Evolutionary conservation across 805 yeast species (phyloP).

Genomic region (Blastobotrys chiropterorum): DNA sequence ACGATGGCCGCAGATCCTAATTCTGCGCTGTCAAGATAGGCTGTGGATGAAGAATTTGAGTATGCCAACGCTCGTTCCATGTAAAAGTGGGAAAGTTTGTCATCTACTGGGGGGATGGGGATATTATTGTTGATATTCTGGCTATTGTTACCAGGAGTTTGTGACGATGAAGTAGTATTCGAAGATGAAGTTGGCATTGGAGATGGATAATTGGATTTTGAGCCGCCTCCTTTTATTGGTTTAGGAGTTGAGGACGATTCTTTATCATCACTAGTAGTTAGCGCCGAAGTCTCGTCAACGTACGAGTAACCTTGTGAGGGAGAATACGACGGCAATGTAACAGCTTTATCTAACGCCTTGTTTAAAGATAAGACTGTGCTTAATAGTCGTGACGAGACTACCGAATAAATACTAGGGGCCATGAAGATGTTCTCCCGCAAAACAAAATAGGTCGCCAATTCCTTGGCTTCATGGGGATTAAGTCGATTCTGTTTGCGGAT

Average conservation of each 20-base stretch:
- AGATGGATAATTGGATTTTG: not conserved
- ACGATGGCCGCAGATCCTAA: not conserved
- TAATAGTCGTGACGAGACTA: constrained; percentile 64
- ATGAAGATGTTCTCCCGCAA: constrained; percentile 90
- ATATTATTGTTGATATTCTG: constrained; percentile 3
- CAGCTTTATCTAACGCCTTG: constrained; percentile 43
- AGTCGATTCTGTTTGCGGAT: constrained; percentile 72
- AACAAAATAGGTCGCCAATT: constrained; percentile 75
- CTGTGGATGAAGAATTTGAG: constrained; percentile 9
- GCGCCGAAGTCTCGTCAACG: constrained; percentile 21
- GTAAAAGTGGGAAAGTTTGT: not conserved
- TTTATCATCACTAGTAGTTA: constrained; percentile 8
- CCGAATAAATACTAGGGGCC: constrained; percentile 72
- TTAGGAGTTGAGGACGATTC: not conserved
- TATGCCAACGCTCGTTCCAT: constrained; percentile 23
- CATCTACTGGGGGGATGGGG: constrained; percentile 3
- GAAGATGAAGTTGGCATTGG: not conserved
- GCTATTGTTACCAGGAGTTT: constrained; percentile 4
- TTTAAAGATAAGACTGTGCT: constrained; percentile 42
- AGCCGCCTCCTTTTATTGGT: not conserved
- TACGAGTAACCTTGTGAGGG: constrained; percentile 58
- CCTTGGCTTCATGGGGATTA: constrained; percentile 43
- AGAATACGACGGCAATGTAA: constrained; percentile 46
- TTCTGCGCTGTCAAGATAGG: constrained; percentile 15
- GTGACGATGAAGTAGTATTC: not conserved